Evolutionary conservation across 495 filamentous ascomycete genomes (phyloP).

Genomic region (Hypoxylon lienhwacheense): DNA sequence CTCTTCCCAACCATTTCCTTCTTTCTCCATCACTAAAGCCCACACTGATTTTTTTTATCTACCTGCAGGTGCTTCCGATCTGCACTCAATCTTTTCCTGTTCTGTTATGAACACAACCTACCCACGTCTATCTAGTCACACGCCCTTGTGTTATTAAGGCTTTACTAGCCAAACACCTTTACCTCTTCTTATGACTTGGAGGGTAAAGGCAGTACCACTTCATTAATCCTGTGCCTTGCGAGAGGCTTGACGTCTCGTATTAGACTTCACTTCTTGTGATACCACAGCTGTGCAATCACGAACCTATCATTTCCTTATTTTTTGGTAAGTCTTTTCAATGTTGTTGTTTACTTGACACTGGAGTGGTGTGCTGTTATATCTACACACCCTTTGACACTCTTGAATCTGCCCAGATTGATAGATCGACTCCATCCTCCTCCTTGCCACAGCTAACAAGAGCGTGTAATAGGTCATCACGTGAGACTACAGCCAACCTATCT

Average conservation of each 20-base stretch:
- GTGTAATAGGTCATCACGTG: no score
- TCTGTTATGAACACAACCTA: slow-evolving; percentile 24
- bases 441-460: no score
- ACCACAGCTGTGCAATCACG: no score
- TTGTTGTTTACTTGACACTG: no score
- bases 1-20: slow-evolving; percentile 2
- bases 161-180: slow-evolving; percentile 22
- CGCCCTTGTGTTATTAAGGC: slow-evolving; percentile 1
- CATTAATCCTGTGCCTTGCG: neutral
- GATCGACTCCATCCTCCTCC: neutral
- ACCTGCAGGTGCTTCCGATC: slow-evolving; percentile 33
- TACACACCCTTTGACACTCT: neutral
- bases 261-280: no score
- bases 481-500: no score
- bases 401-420: neutral
- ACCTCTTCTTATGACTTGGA: neutral
- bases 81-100: slow-evolving; percentile 24
- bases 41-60: slow-evolving; percentile 27
- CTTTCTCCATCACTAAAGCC: slow-evolving; percentile 8
- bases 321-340: no score
- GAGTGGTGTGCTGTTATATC: neutral
- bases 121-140: slow-evolving; percentile 21
- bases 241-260: no score
- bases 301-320: no score
- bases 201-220: neutral